Evolutionary conservation across 768 basidiomycete species (phyloP).

Genomic region (Tephrocybe sp.): DNA sequence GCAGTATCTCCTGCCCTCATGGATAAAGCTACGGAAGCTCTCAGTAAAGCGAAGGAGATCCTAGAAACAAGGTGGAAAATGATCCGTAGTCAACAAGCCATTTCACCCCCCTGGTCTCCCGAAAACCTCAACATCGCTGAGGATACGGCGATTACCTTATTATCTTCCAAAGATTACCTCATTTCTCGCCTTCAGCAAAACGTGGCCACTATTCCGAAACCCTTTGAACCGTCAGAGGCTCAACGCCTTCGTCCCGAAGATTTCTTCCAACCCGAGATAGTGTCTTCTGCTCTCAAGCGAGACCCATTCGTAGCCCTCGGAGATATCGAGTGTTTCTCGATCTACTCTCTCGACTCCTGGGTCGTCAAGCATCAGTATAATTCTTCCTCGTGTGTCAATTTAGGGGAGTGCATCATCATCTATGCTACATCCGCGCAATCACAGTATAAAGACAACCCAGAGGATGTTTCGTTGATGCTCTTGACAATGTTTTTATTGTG

Average conservation of each 20-base stretch:
- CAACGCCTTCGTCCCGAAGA: constrained; percentile 18
- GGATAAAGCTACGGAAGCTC: constrained; percentile 16
- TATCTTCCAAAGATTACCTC: constrained; percentile 26
- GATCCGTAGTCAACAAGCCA: constrained; percentile 23
- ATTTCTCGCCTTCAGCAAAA: background rate
- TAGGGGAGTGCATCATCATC: constrained; percentile 24
- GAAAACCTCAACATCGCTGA: constrained; percentile 21
- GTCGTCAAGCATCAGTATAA: constrained; percentile 16
- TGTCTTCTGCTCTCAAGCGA: constrained; percentile 2
- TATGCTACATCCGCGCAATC: constrained; percentile 25
- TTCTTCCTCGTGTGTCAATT: constrained; percentile 14
- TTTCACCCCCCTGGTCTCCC: constrained; percentile 23
- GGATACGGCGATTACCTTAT: constrained; percentile 34
- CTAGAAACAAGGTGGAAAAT: constrained; percentile 33
- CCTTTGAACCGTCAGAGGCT: constrained; percentile 11
- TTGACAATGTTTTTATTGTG: constrained; percentile 46
- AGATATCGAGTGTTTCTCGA: constrained; percentile 36
- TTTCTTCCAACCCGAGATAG: background rate
- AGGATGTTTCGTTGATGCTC: constrained; percentile 40
- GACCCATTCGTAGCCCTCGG: constrained; percentile 22
- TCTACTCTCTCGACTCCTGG: constrained; percentile 31
- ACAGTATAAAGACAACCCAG: constrained; percentile 32
- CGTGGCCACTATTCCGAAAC: no score
- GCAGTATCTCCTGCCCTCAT: constrained; percentile 19
- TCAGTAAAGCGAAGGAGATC: constrained; percentile 16